Conservation (phyloP, 495 filamentous ascomycete genomes). For the Chlorociboria aeruginascens region DNA sequence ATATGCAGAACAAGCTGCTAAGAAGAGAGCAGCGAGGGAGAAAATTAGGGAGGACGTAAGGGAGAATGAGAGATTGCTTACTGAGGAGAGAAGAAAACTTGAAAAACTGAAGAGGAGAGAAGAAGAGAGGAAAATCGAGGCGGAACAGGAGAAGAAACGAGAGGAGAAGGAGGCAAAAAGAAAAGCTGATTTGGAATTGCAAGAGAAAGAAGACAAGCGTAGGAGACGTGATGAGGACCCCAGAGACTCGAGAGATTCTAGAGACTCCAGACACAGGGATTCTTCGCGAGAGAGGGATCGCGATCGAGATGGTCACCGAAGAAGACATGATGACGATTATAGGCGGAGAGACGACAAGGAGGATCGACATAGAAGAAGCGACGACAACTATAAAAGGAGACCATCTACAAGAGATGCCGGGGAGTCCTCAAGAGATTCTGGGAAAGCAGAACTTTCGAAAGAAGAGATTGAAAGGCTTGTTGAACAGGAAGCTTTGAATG, state of each 20-base stretch:
- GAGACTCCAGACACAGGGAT: conserved; percentile 23
- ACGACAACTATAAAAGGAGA: conserved; percentile 5
- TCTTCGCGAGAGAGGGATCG: conserved; percentile 22
- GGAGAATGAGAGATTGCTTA: conserved; percentile 46
- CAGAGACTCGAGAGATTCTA: conserved; percentile 20
- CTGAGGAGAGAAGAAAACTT: conserved; percentile 53
- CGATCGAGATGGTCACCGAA: conserved; percentile 13
- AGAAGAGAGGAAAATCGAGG: conserved; percentile 31
- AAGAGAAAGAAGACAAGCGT: conserved; percentile 20
- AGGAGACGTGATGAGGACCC: conserved; percentile 13
- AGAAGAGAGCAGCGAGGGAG: conserved; percentile 38
- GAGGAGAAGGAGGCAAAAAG: conserved; percentile 28
- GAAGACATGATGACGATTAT: background rate
- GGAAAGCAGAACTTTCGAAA: conserved; percentile 34
- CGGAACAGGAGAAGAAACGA: conserved; percentile 41
- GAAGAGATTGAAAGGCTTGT: conserved; percentile 41
- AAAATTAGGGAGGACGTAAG: conserved; percentile 51
- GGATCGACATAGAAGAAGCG: conserved; percentile 10
- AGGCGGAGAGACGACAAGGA: conserved; percentile 4
- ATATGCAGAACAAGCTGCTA: conserved; percentile 61
- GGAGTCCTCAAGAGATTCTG: conserved; percentile 3
- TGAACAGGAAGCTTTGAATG: conserved; percentile 40
- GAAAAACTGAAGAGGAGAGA: conserved; percentile 53
- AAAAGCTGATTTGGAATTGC: conserved; percentile 15
- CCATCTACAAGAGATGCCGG: conserved; percentile 1